Percentiles rank a stretch among this genome's conserved stretches.
These are phyloP conservation scores for Alternaria ventricosa DNA, from an alignment of 2,329 filamentous ascomycete species.

Conservation along the genomic window DNA sequence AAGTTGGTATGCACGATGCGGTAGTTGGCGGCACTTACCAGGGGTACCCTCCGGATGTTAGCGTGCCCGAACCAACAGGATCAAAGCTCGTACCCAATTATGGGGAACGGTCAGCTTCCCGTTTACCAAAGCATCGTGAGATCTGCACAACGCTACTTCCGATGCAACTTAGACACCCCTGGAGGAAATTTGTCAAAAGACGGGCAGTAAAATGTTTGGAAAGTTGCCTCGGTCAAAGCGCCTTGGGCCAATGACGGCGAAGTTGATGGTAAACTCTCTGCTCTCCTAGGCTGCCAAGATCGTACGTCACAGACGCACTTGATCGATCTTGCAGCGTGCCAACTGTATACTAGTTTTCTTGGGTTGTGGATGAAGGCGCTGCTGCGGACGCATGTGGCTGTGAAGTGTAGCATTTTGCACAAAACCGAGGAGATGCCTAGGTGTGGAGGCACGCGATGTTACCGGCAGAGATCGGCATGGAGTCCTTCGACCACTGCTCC, in stretches of 20 bases:
- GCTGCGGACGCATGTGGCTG: not conserved
- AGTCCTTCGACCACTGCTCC: not conserved
- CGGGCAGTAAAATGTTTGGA: not conserved
- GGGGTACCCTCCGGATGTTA: slow-evolving; percentile 1
- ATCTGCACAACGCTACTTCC: not conserved
- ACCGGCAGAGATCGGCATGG: not conserved
- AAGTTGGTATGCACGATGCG: not conserved
- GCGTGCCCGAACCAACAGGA: not conserved
- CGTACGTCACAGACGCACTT: not conserved
- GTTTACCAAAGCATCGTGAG: not conserved
- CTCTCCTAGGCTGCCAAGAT: not conserved
- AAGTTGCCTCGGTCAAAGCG: not conserved
- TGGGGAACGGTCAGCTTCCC: not conserved
- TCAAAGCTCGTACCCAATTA: not conserved
- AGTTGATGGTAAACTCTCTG: not conserved
- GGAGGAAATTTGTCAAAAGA: not conserved
- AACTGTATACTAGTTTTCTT: not conserved
- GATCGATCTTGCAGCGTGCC: not conserved
- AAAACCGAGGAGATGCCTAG: not conserved
- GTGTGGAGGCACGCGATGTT: not conserved
- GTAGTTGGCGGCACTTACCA: not conserved
- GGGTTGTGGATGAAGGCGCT: not conserved
- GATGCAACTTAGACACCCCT: not conserved
- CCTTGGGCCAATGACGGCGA: not conserved
- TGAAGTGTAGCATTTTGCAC: not conserved